A percentile compares a stretch with the other conserved stretches of the same genome.
Conservation (phyloP, 495 filamentous ascomycete species). For the Haplographium delicatum region DNA sequence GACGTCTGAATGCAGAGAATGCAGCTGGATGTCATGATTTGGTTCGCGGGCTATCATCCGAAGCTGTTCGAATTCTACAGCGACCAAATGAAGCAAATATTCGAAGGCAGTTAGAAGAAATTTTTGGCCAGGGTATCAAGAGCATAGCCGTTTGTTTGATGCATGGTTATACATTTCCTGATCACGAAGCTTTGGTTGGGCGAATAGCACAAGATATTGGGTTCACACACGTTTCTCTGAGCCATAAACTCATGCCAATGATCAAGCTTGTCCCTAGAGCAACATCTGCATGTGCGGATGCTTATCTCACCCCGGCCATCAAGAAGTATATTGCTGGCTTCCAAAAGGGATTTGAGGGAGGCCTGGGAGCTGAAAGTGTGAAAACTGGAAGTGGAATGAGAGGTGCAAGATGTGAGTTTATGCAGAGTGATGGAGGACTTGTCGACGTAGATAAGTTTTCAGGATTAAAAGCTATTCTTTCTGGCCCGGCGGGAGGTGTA, state of each 20-base stretch:
- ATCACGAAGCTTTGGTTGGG: constrained; percentile 66
- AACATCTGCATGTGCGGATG: constrained; percentile 91
- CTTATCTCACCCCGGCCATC: constrained; percentile 93
- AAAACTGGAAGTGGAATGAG: constrained; percentile 48
- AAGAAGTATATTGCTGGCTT: constrained; percentile 94
- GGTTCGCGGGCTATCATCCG: constrained; percentile 62
- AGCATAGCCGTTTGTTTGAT: constrained; percentile 76
- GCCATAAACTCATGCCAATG: constrained; percentile 87
- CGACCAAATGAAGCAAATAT: constrained; percentile 51
- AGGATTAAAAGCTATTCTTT: constrained; percentile 70
- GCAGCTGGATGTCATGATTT: constrained; percentile 39
- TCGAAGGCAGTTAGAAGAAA: constrained; percentile 46
- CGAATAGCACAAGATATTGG: constrained; percentile 65
- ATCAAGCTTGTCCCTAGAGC: constrained; percentile 83
- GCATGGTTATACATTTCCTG: constrained; percentile 76
- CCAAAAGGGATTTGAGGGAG: constrained; percentile 66
- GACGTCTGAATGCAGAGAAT: constrained; percentile 40
- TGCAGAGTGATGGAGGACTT: constrained; percentile 79
- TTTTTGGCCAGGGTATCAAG: constrained; percentile 57
- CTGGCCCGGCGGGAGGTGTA: constrained; percentile 75
- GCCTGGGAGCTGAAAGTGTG: constrained; percentile 62
- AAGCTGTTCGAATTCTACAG: constrained; percentile 62
- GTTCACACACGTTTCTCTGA: constrained; percentile 69
- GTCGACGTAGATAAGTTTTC: constrained; percentile 73
- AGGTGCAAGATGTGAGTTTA: constrained; percentile 72